Evolutionary conservation across 371 early-diverging fungal genomes (phyloP), one percentile per base, ranked within the genome.

Genomic region (Rhizopus delemar): DNA sequence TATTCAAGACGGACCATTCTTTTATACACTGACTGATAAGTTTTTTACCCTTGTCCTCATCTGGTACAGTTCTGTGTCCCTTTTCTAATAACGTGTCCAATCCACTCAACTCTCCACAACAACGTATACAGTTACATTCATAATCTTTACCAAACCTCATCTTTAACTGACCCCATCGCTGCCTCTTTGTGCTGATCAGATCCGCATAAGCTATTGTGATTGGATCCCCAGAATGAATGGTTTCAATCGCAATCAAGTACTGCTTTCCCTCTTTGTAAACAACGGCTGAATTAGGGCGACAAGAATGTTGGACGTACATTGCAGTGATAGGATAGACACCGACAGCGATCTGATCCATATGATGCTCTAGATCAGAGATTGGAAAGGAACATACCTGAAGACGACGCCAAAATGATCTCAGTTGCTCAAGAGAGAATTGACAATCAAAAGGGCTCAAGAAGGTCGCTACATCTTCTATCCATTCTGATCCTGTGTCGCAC

Each of bases 271-370:
- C 61, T 34, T 74, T 78, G 53, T 83, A 86, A 39, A 82, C 73
- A 11, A 88, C 81, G 22, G 81, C 81, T 16, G 86, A 78, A 55
- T 93, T 94, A 13, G 94, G 95, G 7, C 76, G 70, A 66, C 95
- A 95, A 3, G 91, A 90, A 70, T 95, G 94, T 61, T 86, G 86
- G 49, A 94, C 63, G 32, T 58, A 81, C 51, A 92, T 68, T 1
- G 92, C 77, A 0, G 85, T 90, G 15, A 91, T 56, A 0, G 93
- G 92, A 59, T 86, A 92, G 12, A 88, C 79, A n/a, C 91, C 92
- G 15, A 86, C 85, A 0, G 85, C 93, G 53, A 90, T 66, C 2
- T 77, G 65, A 35, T 87, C 86, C 48, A 90, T 57, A 8, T 89
- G 81, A 2, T 77, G 63, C 45, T 90, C 91, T 50, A 43, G 29